Conservation (phyloP, 192 early-diverging fungal genomes). For the Phycomyces blakesleeanus region DNA sequence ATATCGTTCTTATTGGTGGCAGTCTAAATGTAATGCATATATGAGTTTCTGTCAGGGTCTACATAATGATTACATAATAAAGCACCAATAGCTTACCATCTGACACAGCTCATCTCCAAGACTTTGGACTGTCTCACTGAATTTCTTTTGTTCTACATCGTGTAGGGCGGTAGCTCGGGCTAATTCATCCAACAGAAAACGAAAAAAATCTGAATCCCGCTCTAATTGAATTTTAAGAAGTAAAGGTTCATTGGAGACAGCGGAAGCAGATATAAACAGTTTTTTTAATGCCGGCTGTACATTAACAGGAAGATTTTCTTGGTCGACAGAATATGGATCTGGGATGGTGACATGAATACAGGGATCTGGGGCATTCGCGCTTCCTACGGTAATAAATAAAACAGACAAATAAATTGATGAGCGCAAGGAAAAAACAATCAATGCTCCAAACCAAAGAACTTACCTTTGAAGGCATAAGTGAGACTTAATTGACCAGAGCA, state of each 20-base stretch:
- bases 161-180: conserved; percentile 10
- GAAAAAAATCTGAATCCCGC: conserved; percentile 32
- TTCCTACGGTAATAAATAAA: conserved; percentile 2
- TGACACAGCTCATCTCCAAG: conserved; percentile 19
- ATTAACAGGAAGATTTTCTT: background rate
- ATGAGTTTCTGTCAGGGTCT: too few species aligned
- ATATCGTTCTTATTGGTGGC: conserved; percentile 76
- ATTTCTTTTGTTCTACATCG: conserved; percentile 13
- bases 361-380: conserved; percentile 4
- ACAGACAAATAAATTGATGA: too few species aligned
- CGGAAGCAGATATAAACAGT: conserved; percentile 1
- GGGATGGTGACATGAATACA: conserved; percentile 20
- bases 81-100: conserved; percentile 19
- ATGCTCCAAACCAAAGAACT: background rate
- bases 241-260: conserved; percentile 6
- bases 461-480: conserved; percentile 31
- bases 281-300: conserved; percentile 5
- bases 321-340: background rate
- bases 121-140: conserved; percentile 9
- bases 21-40: conserved; percentile 33
- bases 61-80: background rate
- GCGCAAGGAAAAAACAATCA: too few species aligned
- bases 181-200: conserved; percentile 25
- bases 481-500: conserved; percentile 6
- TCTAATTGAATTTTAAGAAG: conserved; percentile 28